Evolutionary conservation across 2,329 filamentous ascomycete genomes (phyloP), one percentile per base, ranked within the genome.

Genomic region (Basipetospora sp.): DNA sequence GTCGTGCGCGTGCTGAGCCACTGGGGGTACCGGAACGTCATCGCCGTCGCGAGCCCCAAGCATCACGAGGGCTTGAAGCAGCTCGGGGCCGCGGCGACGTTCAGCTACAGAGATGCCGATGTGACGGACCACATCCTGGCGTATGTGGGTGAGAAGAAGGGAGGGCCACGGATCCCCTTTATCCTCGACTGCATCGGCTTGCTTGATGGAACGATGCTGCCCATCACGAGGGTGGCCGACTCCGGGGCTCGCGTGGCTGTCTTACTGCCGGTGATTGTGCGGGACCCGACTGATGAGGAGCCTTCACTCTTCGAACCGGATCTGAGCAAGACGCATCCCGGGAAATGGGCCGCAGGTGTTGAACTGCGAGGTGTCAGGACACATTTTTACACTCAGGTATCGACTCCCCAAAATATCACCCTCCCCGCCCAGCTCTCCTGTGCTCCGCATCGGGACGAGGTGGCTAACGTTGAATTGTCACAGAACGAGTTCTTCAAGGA

Each of bases 181-280:
- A 57, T 72, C 13, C 47, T 75, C 9, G 71, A 75, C 51, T 74
- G 70, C 50, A 72, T 75, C 39, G 67, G 67, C 2, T 66, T 62
- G 3, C 50, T 63, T 26, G 47, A 56, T 2, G 64, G 64, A 1
- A 65, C 63, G 5, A 44, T 75, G 5, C 46, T 47, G 22, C 69
- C 65, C 3, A 53, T 78, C 25, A 58, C 62, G 4, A 60, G 60
- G 44, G 55, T 79, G 17, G 70, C 67, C 0, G 53, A 60, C 41
- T 49, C 38, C 2, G 69, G 69, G 0, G 53, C 60, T 4, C 69
- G 53, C 17, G 69, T 78, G 0, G 74, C 72, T 0, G 53, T 77
- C 13, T 62, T 79, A 53, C 51, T 80, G 5, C 74, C 74, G 0
- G 64, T 77, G 13, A 71, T 78, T 40, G 44, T 74, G 31, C 60